These are phyloP conservation scores for Hordeum vulgare DNA, from an alignment of 176 grass and related monocot genomes.

Conservation along the genomic window DNA sequence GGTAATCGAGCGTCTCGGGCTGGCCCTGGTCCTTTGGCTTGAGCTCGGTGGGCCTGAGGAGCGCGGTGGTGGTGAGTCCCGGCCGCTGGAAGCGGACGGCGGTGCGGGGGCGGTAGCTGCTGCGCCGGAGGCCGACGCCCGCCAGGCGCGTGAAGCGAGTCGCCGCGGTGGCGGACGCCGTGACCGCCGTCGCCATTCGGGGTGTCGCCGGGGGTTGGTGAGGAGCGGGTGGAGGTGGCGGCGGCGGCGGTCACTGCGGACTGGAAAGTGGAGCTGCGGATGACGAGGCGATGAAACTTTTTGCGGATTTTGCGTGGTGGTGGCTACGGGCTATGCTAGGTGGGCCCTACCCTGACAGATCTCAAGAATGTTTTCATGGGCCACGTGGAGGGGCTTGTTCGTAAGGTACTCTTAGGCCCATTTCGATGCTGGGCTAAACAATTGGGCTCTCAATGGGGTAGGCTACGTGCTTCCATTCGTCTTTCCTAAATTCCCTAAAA, in stretches of 20 bases:
- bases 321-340: conserved; percentile 5
- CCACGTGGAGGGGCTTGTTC: neutral
- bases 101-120: conserved; percentile 10
- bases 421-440: neutral
- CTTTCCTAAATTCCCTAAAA: too few relatives aligned
- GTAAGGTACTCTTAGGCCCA: neutral
- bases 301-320: conserved; percentile 8
- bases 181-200: conserved; percentile 56
- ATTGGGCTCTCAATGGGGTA: neutral
- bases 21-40: conserved; percentile 55
- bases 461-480: too few relatives aligned
- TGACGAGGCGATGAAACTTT: conserved; percentile 11
- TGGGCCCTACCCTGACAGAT: conserved; percentile 1
- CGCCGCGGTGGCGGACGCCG: conserved; percentile 52
- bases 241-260: conserved; percentile 22
- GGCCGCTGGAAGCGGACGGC: conserved; percentile 42
- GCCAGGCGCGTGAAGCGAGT: conserved; percentile 39
- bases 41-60: conserved; percentile 43
- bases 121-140: conserved; percentile 11
- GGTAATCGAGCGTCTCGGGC: conserved; percentile 85
- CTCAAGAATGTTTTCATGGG: neutral
- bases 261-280: conserved; percentile 6
- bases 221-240: neutral
- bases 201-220: neutral
- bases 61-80: conserved; percentile 37